These are phyloP conservation scores for Penicillium tannophilum DNA, from an alignment of 495 filamentous ascomycete genomes.

Conservation along the genomic window DNA sequence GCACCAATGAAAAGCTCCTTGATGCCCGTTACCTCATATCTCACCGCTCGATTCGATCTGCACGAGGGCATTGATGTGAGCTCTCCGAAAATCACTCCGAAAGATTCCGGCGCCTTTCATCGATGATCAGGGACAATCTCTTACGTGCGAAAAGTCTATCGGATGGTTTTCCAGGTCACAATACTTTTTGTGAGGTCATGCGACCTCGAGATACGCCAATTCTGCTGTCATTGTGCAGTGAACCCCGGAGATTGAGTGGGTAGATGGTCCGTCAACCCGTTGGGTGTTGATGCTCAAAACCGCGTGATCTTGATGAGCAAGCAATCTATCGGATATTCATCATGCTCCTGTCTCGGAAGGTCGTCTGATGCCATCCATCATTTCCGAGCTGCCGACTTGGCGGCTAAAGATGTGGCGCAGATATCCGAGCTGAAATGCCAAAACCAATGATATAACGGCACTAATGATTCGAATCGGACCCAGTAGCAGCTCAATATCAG, in stretches of 20 bases:
- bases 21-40: background rate
- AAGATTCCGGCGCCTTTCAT: slow-evolving; percentile 3
- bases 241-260: slow-evolving; percentile 1
- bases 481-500: background rate
- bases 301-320: background rate
- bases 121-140: background rate
- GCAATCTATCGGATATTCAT: background rate
- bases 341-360: background rate
- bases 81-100: background rate
- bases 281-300: background rate
- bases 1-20: background rate
- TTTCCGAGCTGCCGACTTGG: background rate
- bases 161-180: background rate
- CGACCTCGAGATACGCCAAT: background rate
- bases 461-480: background rate
- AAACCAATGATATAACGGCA: background rate
- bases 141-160: background rate
- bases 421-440: slow-evolving; percentile 12
- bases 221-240: background rate
- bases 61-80: slow-evolving; percentile 1
- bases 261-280: background rate
- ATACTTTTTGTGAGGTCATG: slow-evolving; percentile 1
- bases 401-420: slow-evolving; percentile 10
- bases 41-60: slow-evolving; percentile 1
- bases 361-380: slow-evolving; percentile 10